phyloP scores from a whole-genome alignment of 1,284 basidiomycete species.

The Cutaneotrichosporon sp. region DNA sequence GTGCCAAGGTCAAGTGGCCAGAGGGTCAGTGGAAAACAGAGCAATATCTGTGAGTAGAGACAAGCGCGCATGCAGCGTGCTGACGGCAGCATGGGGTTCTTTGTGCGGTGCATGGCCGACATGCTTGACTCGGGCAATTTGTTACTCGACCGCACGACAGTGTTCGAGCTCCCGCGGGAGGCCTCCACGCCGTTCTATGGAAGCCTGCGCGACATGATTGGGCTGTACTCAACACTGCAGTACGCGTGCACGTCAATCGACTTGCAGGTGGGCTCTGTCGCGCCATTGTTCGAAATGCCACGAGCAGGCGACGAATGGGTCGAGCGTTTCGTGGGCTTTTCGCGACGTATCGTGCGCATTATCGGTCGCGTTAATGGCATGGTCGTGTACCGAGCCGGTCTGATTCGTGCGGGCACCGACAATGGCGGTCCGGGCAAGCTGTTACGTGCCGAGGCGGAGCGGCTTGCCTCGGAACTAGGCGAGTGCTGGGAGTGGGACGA shows the following conservation, averaged over 20 bases:
- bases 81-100: slow-evolving; percentile 17
- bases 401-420: slow-evolving; percentile 10
- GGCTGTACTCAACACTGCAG: slow-evolving; percentile 16
- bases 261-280: not conserved
- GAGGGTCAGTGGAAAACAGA: slow-evolving; percentile 19
- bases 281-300: slow-evolving; percentile 6
- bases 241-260: slow-evolving; percentile 10
- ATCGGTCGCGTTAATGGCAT: slow-evolving; percentile 17
- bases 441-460: slow-evolving; percentile 12
- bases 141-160: slow-evolving; percentile 11
- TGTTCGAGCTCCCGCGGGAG: slow-evolving; percentile 9
- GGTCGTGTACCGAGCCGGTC: slow-evolving; percentile 10
- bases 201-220: slow-evolving; percentile 19
- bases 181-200: slow-evolving; percentile 9
- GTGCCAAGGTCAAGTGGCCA: slow-evolving; percentile 15
- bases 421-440: slow-evolving; percentile 1
- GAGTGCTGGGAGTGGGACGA: slow-evolving; percentile 14
- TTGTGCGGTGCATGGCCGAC: slow-evolving; percentile 23
- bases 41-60: slow-evolving; percentile 14
- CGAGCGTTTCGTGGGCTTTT: slow-evolving; percentile 21
- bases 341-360: slow-evolving; percentile 14
- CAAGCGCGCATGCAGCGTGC: not conserved
- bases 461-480: slow-evolving; percentile 5
- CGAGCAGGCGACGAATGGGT: slow-evolving; percentile 18
- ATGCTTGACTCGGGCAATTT: slow-evolving; percentile 16